phyloP scores from a whole-genome alignment of 2,329 filamentous ascomycete genomes.

The Sarocladium brachiariae region DNA sequence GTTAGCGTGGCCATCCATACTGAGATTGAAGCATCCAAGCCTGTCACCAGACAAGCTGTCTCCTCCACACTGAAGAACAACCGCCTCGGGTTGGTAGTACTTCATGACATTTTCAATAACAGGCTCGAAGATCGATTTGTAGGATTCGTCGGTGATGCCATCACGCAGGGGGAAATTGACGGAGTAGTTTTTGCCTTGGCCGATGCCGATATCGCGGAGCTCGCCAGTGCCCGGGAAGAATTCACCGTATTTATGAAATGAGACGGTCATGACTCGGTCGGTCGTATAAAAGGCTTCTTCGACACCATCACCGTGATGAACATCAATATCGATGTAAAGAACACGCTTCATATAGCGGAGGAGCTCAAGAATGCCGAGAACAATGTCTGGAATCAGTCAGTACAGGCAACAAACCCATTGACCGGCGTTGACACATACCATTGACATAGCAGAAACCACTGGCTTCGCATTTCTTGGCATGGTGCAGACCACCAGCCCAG shows the following conservation, averaged over 20 bases:
- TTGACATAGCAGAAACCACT: conserved; percentile 99
- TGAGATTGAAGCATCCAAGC: conserved; percentile 94
- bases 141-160: conserved; percentile 83
- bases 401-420: not conserved
- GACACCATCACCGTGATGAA: conserved; percentile 88
- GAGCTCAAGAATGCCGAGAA: conserved; percentile 88
- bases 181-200: conserved; percentile 80
- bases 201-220: conserved; percentile 78
- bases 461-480: conserved; percentile 94
- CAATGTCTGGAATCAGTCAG: conserved; percentile 62
- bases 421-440: conserved; percentile 47
- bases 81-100: conserved; percentile 82
- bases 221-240: conserved; percentile 93
- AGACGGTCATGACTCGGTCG: conserved; percentile 86
- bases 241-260: conserved; percentile 94
- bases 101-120: conserved; percentile 81
- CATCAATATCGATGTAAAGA: conserved; percentile 96
- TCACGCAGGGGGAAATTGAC: conserved; percentile 90
- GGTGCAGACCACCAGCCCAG: conserved; percentile 95
- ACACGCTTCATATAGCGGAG: conserved; percentile 87
- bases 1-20: conserved; percentile 91
- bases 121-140: conserved; percentile 86
- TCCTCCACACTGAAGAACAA: conserved; percentile 92
- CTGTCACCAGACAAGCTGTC: conserved; percentile 92
- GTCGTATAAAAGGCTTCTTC: conserved; percentile 92